Evolutionary conservation across 1,284 basidiomycete genomes (phyloP), one percentile per base, ranked within the genome.

Genomic region (Ustanciosporium gigantosporum): DNA sequence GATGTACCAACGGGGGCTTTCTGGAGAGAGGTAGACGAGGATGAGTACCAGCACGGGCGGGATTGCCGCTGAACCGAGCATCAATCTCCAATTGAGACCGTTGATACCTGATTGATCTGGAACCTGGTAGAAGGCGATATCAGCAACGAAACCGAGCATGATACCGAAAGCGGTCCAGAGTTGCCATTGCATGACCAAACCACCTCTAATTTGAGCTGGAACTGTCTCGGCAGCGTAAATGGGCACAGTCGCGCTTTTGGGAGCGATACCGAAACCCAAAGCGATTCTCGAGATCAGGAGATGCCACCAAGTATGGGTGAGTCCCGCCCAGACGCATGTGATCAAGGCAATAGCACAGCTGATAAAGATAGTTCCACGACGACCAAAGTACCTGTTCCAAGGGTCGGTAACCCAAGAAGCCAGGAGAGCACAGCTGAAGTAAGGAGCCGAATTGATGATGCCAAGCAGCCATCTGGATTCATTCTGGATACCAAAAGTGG

Each of bases 161-260:
- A 87, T 87, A 41, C 86, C 87, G 65, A 88, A 88, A 0, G 87
- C 87, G 4, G 87, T 88, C 85, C 84, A 86, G 72, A 83, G 82
- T 74, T 85, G 83, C 82, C 79, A 64, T 82, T 86, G 85, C 87
- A 88, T 88, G 31, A 87, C 87, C 13, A 89, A 81, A 0, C 84
- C 87, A 31, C 88, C 88, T 66, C 88, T 85, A 45, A 89, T 88
- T 7, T 81, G 70, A 0, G 87, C 82, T 0, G 88, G 88, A 0
- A 85, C 80, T 62, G 44, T 56, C 24, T 68, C 64, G 25, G 65
- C 77, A 2, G 76, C 78, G 47, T 75, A 80, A 35, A 81, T 70
- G 0, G 77, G 79, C 1, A 76, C 78, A 0, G 86, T 87, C 0
- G 79, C 70, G 0, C 83, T 81, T 19, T 87, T 88, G 17, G 86